phyloP scores from a whole-genome alignment of 2,329 filamentous ascomycete genomes.

The Aspergillus eucalypticola region DNA sequence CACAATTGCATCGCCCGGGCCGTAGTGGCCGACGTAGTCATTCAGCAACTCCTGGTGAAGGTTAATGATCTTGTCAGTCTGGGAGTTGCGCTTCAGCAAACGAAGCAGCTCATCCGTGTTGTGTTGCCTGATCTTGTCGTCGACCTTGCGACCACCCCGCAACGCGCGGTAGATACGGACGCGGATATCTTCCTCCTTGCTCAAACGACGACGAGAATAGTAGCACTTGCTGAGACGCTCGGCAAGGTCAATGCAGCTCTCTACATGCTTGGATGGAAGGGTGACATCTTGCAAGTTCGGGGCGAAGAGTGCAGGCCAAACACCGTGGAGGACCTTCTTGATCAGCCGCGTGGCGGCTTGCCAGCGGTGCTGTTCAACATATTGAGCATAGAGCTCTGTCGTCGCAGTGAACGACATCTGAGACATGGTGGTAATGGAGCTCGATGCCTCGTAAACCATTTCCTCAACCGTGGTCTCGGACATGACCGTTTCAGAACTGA shows the following conservation, averaged over 20 bases:
- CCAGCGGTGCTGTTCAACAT: conserved; percentile 51
- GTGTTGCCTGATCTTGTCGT: conserved; percentile 33
- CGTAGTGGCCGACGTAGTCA: conserved; percentile 39
- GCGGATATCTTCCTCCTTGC: conserved; percentile 41
- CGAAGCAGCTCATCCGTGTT: conserved; percentile 32
- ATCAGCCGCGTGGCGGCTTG: conserved; percentile 50
- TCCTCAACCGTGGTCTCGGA: conserved; percentile 48
- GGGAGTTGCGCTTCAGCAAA: conserved; percentile 32
- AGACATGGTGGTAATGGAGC: conserved; percentile 44
- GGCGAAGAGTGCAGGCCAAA: conserved; percentile 52
- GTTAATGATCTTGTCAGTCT: conserved; percentile 39
- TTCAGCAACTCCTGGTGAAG: conserved; percentile 43
- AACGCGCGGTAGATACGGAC: conserved; percentile 39
- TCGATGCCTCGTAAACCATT: conserved; percentile 45
- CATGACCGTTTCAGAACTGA: conserved; percentile 33
- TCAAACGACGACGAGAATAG: conserved; percentile 35
- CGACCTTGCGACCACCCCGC: conserved; percentile 28
- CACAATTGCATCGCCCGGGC: conserved; percentile 36
- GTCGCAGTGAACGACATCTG: conserved; percentile 45
- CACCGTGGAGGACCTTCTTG: conserved; percentile 47
- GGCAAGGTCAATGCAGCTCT: conserved; percentile 51
- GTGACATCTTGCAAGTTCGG: conserved; percentile 48
- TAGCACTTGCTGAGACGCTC: conserved; percentile 51
- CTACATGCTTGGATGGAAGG: conserved; percentile 44
- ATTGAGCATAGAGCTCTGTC: conserved; percentile 43